These are phyloP conservation scores for Spatholobus suberectus DNA, from an alignment of 306 rosid genomes.

Conservation along the genomic window DNA sequence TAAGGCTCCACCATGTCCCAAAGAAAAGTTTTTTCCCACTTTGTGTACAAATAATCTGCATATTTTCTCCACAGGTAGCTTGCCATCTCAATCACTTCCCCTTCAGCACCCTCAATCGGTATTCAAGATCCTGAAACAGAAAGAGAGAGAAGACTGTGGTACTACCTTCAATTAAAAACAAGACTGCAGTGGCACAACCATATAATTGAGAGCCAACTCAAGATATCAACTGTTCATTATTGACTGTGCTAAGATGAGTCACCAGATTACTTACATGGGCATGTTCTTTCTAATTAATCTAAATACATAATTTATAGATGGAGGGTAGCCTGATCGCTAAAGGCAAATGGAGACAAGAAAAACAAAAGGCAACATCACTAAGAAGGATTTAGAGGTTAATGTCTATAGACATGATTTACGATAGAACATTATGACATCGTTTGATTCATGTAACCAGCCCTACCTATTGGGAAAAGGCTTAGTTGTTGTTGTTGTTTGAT, in stretches of 20 bases:
- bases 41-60: constrained; percentile 78
- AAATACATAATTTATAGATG: not conserved
- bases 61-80: constrained; percentile 86
- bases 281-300: not conserved
- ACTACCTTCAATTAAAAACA: not conserved
- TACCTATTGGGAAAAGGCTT: too few species aligned
- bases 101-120: not conserved
- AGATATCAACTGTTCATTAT: not conserved
- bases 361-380: too few species aligned
- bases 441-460: too few species aligned
- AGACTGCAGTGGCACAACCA: not conserved
- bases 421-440: too few species aligned
- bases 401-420: too few species aligned
- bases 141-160: not conserved
- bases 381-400: too few species aligned
- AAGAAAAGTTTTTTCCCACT: constrained; percentile 86
- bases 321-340: not conserved
- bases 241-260: not conserved
- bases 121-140: not conserved
- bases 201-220: not conserved
- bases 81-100: constrained; percentile 55
- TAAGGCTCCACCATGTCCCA: constrained; percentile 95
- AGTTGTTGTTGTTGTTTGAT: too few species aligned
- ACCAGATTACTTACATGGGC: not conserved
- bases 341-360: not conserved